Base-by-base conservation (phyloP, 73 alveolate species). In the Blepharisma stoltei region DNA sequence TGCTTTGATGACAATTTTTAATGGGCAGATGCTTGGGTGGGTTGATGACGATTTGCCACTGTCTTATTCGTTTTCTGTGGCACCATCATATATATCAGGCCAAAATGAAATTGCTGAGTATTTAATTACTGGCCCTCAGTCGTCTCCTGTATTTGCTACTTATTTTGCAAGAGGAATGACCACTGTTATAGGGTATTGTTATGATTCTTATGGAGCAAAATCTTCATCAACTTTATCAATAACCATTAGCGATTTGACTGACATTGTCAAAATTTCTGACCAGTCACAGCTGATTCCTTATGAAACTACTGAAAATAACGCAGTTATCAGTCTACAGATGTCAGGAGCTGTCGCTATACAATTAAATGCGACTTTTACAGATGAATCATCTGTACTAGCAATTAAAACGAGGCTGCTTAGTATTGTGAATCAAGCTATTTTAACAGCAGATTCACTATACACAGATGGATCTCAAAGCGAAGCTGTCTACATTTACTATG, bases 21-120 rank as follows among this genome's bases (percentile, higher is more conserved):
- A n/a, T 14, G 73, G n/a, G 5, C 73, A 60, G 46, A 60, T 60
- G 73, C 14, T 60, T 1, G 73, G 73, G 5, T 60, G 73, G 73
- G 18, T 25, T 9, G 73, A 60, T 60, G 46, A 20, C 2, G 73
- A 60, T 38, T 38, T 60, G 14, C 73, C 73, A 1, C 46, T 60
- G 11, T 20, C 73, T 9, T 60, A 60, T 25, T 60, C 73, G 0
- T 60, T 60, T 38, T 14, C 14, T 14, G 18, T 60, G 11, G 2
- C 45, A 14, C 18, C 46, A 14, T 14, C 14, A n/a, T 20, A n/a
- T 9, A 14, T 38, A 14, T 60, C 73, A 60, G 41, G 41, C 3
- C 41, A 32, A 32, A 32, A 32, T 32, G 41, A 18, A n/a, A n/a
- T n/a, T n/a, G n/a, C 46, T 9, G 46, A 14, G 38, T 60, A 60